A percentile compares a stretch with the other conserved stretches of the same genome.
Evolutionary conservation across 2,329 filamentous ascomycete genomes (phyloP).

Genomic region (Beauveria scarabaeidicola): DNA sequence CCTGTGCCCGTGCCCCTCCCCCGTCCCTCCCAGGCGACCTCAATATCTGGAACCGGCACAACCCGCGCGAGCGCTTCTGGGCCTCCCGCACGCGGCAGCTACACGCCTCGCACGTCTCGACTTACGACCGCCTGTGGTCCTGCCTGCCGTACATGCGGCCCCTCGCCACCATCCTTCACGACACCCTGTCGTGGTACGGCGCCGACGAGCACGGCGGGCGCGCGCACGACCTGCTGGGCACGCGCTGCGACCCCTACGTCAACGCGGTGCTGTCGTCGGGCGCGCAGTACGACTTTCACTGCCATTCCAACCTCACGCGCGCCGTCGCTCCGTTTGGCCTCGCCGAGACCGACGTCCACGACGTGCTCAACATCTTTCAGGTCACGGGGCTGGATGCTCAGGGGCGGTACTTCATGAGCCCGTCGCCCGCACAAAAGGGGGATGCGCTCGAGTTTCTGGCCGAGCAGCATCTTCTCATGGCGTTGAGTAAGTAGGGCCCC

Average conservation of each 20-base stretch:
- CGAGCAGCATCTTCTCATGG: slow-evolving; percentile 64
- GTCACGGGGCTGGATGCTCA: slow-evolving; percentile 67
- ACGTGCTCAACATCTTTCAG: slow-evolving; percentile 81
- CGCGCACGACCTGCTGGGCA: slow-evolving; percentile 73
- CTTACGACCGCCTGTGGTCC: slow-evolving; percentile 69
- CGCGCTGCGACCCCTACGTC: slow-evolving; percentile 78
- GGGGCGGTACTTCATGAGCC: slow-evolving; percentile 69
- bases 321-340: slow-evolving; percentile 62
- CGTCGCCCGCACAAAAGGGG: slow-evolving; percentile 44
- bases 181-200: slow-evolving; percentile 36
- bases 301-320: slow-evolving; percentile 71
- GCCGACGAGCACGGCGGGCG: slow-evolving; percentile 54
- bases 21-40: slow-evolving; percentile 51
- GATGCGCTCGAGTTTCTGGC: slow-evolving; percentile 71
- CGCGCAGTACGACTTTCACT: slow-evolving; percentile 71
- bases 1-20: not conserved
- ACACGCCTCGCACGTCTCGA: slow-evolving; percentile 64
- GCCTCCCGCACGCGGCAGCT: slow-evolving; percentile 70
- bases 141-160: slow-evolving; percentile 59
- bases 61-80: slow-evolving; percentile 77
- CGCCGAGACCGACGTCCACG: slow-evolving; percentile 67
- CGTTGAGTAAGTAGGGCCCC: slow-evolving; percentile 33
- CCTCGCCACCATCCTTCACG: slow-evolving; percentile 15
- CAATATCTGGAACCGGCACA: slow-evolving; percentile 71
- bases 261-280: slow-evolving; percentile 62